phyloP scores from a whole-genome alignment of 2,329 filamentous ascomycete genomes.

The Mollisia scopiformis region DNA sequence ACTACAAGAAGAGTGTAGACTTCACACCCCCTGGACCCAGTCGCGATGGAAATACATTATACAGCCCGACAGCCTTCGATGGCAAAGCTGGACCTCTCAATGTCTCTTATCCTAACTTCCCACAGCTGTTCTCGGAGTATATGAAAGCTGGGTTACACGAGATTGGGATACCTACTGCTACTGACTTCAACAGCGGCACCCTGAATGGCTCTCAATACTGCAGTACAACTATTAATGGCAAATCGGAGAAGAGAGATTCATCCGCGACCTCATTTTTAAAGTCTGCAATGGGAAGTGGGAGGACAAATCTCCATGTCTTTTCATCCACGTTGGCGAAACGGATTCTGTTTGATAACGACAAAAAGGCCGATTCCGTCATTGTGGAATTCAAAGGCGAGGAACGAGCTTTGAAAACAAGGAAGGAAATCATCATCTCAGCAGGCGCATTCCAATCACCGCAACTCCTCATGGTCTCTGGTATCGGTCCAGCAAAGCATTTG shows the following conservation, averaged over 20 bases:
- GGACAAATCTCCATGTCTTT: slow-evolving; percentile 43
- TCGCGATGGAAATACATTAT: slow-evolving; percentile 34
- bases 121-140: slow-evolving; percentile 36
- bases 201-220: slow-evolving; percentile 43
- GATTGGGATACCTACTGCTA: slow-evolving; percentile 41
- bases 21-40: slow-evolving; percentile 32
- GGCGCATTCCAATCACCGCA: slow-evolving; percentile 55
- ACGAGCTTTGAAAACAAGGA: slow-evolving; percentile 17
- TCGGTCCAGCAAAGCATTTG: slow-evolving; percentile 48
- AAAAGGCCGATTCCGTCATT: slow-evolving; percentile 42
- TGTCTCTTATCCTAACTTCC: slow-evolving; percentile 45
- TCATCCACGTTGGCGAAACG: slow-evolving; percentile 45
- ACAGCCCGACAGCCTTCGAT: slow-evolving; percentile 36
- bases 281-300: slow-evolving; percentile 12
- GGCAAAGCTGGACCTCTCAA: slow-evolving; percentile 40
- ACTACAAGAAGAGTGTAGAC: slow-evolving; percentile 41
- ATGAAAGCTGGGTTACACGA: slow-evolving; percentile 42
- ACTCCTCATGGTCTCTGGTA: slow-evolving; percentile 49
- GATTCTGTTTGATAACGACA: slow-evolving; percentile 46
- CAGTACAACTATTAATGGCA: slow-evolving; percentile 36
- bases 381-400: slow-evolving; percentile 28
- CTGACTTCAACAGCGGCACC: slow-evolving; percentile 45
- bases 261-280: slow-evolving; percentile 42
- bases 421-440: slow-evolving; percentile 40
- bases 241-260: slow-evolving; percentile 36